Evolutionary conservation across 805 yeast species (phyloP).

Genomic region (Kodamaea kaohsiungensis): DNA sequence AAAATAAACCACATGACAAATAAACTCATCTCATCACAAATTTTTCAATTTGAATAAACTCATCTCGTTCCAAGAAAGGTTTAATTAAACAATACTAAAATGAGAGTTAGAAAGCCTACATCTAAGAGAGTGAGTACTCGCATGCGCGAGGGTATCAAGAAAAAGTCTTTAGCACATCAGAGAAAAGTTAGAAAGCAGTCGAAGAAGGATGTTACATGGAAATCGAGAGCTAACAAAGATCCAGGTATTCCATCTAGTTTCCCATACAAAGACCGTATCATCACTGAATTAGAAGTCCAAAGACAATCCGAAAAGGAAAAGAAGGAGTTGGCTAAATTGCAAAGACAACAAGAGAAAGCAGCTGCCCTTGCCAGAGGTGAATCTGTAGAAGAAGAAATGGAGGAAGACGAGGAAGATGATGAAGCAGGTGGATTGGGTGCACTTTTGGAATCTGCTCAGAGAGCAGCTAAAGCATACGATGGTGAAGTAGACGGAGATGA

Average conservation of each 20-base stretch:
- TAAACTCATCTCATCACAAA: slow-evolving; percentile 5
- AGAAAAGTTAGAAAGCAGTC: slow-evolving; percentile 80
- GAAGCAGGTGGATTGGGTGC: slow-evolving; percentile 69
- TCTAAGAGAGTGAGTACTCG: slow-evolving; percentile 91
- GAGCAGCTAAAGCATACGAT: slow-evolving; percentile 74
- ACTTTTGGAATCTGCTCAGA: slow-evolving; percentile 83
- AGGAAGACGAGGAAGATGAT: slow-evolving; percentile 41
- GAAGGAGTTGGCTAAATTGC: slow-evolving; percentile 49
- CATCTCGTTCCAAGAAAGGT: slow-evolving; percentile 3
- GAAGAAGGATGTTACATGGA: slow-evolving; percentile 94
- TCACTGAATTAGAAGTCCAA: slow-evolving; percentile 67
- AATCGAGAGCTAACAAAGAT: slow-evolving; percentile 77
- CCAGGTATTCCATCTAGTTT: slow-evolving; percentile 94
- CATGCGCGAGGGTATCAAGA: slow-evolving; percentile 94
- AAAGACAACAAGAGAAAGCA: slow-evolving; percentile 49
- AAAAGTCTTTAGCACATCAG: slow-evolving; percentile 90
- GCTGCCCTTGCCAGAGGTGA: slow-evolving; percentile 42
- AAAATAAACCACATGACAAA: not conserved
- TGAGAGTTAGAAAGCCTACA: slow-evolving; percentile 62
- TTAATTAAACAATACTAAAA: slow-evolving; percentile 12
- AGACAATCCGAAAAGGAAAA: slow-evolving; percentile 58
- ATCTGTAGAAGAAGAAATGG: slow-evolving; percentile 37
- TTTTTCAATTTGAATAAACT: slow-evolving; percentile 3
- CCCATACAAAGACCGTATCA: slow-evolving; percentile 87
- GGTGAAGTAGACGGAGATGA: slow-evolving; percentile 48